Evolutionary conservation across 148 eudicot species (phyloP), one percentile per base, ranked within the genome.

Genomic region (Dianthus caryophyllus): DNA sequence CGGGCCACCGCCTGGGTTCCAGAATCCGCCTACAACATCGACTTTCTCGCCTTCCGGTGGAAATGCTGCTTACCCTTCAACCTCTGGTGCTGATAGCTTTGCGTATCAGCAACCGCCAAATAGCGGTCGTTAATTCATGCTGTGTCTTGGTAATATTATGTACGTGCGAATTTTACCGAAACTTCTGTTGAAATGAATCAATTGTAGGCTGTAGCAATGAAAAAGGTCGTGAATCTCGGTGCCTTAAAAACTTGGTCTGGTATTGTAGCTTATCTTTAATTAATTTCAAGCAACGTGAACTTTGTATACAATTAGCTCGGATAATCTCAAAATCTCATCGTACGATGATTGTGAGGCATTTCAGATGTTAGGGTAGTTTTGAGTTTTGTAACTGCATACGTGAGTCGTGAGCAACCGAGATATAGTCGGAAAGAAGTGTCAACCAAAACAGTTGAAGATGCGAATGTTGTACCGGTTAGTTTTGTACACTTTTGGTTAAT

Each of bases 1-100:
- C 68, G 75, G 63, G 5, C 55, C 67, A 39, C 81, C 64, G 62
- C 78, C 76, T 25, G 47, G 65, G 66, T 77, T 71, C 59, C 84
- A 77, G 50, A 70, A 64, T 9, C 59, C 60, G 68, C 63, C 84
- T 65, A 47, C 84, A 58, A 24, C 72, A 13, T 46, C 79, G 22
- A 71, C 55, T 66, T 78, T 67, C 38, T 75, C 74, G 20, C 39
- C 75, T 27, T 36, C 72, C 11, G 76, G 78, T 61, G 82, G 78
- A 54, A 71, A 67, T 66, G 22, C 64, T 56, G 36, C 70, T 27
- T 71, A 61, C 64, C 82, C 82, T 38, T 27, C 76, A 0, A 39
- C 75, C 53, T 60, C 75, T 1, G 49, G 51, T 61, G 70, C 70
- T 63, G 82, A 70, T 63, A 58, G 73, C 60, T 78, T 66, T 39